Evolutionary conservation across 352 stramenopile species (phyloP), one percentile per base, ranked within the genome.

Genomic region (Phytopythium aichiense): DNA sequence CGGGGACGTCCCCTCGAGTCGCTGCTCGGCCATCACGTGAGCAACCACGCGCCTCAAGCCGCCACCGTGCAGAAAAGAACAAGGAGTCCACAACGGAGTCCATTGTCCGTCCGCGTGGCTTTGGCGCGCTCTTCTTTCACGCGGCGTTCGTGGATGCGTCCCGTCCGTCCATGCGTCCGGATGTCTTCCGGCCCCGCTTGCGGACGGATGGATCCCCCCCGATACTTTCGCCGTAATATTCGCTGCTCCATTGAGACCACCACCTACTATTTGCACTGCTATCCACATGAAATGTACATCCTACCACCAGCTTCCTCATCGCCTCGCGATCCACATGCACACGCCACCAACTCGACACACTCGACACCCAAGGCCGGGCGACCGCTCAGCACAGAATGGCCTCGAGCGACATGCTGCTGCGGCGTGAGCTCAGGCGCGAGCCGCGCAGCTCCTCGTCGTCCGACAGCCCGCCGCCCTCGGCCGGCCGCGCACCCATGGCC

Each of bases 351-450:
- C 38, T 38, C 4, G 18, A 57, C 30, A 38, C 22, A 54, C 30
- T 40, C 35, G 12, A 40, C 35, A 16, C 35, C 1, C 35, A 40
- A 2, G 35, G 35, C 35, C 16, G 31, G 18, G n/a, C n/a, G n/a
- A 22, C 31, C 22, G 22, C 40, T 86, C 61, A 91, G 65, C 82
- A 92, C 58, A 89, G 65, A 70, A 89, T 88, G 33, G 78, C 88
- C 70, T 87, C 71, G 38, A 92, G 68, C 49, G 82, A 92, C 82
- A 92, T 92, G 55, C 78, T 81, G 46, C 70, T 83, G 58, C 82
- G 74, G 25, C 66, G 62, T 55, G 68, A 54, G 20, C 58, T 56
- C 28, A 63, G 60, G 12, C 61, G 55, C 40, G 54, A 50, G 58
- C 72, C 60, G 50, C 55, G 45, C 33, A 55, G 48, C 43, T 63